Evolutionary conservation across 306 rosid genomes (phyloP).

Genomic region (Begonia loranthoides): DNA sequence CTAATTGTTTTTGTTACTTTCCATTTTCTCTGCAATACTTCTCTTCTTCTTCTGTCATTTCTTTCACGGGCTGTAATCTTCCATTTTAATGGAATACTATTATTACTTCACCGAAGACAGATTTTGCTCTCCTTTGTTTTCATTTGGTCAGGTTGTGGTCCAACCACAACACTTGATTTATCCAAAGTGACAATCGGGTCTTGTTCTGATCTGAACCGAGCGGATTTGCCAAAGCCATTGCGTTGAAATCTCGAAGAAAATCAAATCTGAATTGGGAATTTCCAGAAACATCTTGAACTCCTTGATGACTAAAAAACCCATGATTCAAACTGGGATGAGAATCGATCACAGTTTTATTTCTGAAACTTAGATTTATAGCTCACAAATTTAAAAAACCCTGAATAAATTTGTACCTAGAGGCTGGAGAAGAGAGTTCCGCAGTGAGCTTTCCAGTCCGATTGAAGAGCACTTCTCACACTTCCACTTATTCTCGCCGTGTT

Average conservation of each 20-base stretch:
- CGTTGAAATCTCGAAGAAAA: conserved; percentile 27
- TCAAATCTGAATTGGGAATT: conserved; percentile 23
- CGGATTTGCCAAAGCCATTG: conserved; percentile 10
- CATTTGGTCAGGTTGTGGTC: too few species aligned
- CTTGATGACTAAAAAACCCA: neutral
- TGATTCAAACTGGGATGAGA: conserved; percentile 15
- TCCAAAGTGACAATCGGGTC: conserved; percentile 60
- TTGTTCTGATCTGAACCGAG: conserved; percentile 32
- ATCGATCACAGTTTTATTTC: conserved; percentile 28
- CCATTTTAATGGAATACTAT: too few species aligned
- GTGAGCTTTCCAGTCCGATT: conserved; percentile 97
- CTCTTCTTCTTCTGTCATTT: too few species aligned
- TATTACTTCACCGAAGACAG: too few species aligned
- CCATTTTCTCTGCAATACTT: too few species aligned
- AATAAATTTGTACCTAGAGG: conserved; percentile 22
- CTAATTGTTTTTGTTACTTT: too few species aligned
- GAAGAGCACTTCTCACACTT: conserved; percentile 95
- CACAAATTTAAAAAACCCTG: neutral
- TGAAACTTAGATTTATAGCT: conserved; percentile 26
- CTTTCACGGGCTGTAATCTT: too few species aligned
- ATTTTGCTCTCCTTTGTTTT: too few species aligned
- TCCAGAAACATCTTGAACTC: conserved; percentile 17
- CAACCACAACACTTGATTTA: too few species aligned
- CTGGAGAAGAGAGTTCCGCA: conserved; percentile 94
- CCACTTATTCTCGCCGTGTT: conserved; percentile 98